These are phyloP conservation scores for Pleurotus cornucopiae DNA, from an alignment of 768 basidiomycete species.

Conservation along the genomic window DNA sequence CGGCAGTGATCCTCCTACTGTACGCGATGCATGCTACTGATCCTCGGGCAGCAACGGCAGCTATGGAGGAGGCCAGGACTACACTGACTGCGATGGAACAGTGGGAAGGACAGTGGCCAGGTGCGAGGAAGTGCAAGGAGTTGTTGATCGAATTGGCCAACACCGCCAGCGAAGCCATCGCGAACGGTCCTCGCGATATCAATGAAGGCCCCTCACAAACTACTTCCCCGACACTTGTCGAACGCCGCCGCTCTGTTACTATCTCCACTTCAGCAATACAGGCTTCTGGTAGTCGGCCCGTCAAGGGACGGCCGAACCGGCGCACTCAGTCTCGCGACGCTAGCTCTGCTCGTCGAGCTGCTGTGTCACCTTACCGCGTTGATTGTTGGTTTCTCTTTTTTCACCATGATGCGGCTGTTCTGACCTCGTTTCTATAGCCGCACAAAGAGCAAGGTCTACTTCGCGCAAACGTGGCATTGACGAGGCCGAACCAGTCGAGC, in stretches of 20 bases:
- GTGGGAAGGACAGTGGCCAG: slow-evolving; percentile 87
- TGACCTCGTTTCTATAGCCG: slow-evolving; percentile 28
- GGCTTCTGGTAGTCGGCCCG: slow-evolving; percentile 33
- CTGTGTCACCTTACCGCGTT: slow-evolving; percentile 62
- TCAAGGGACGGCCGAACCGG: slow-evolving; percentile 47
- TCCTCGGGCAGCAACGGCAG: slow-evolving; percentile 54
- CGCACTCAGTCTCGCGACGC: slow-evolving; percentile 61
- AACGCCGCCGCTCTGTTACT: slow-evolving; percentile 55
- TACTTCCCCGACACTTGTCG: slow-evolving; percentile 26
- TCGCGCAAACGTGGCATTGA: slow-evolving; percentile 73
- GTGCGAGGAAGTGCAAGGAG: slow-evolving; percentile 84
- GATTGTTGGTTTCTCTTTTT: slow-evolving; percentile 43
- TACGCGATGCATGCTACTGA: slow-evolving; percentile 85
- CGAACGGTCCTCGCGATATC: slow-evolving; percentile 22
- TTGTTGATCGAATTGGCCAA: slow-evolving; percentile 64
- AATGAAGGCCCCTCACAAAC: slow-evolving; percentile 18
- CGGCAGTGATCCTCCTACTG: slow-evolving; percentile 78
- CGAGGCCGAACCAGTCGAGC: slow-evolving; percentile 53
- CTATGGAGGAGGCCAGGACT: slow-evolving; percentile 80
- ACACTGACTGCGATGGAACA: slow-evolving; percentile 67
- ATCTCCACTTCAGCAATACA: slow-evolving; percentile 38
- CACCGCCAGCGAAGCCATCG: slow-evolving; percentile 68
- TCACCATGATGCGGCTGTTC: slow-evolving; percentile 2
- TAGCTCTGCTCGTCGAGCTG: slow-evolving; percentile 46
- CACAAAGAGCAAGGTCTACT: slow-evolving; percentile 68